These are phyloP conservation scores for Fraxinus floribunda DNA, from an alignment of 305 asterid species.

Conservation along the genomic window DNA sequence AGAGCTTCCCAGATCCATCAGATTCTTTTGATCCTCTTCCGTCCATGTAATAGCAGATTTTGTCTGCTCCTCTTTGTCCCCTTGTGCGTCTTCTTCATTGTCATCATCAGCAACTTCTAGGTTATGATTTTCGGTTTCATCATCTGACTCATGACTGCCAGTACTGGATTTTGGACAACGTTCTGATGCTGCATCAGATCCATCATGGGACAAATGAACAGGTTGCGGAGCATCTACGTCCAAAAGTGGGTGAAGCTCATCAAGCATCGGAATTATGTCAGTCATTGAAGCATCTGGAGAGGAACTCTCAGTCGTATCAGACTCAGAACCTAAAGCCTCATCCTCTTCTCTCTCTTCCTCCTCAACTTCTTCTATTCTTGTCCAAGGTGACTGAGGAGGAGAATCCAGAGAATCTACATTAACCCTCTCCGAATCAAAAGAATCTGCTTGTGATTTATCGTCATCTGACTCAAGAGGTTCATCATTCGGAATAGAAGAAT, in stretches of 20 bases:
- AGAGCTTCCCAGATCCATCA: conserved; percentile 53
- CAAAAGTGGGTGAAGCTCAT: conserved; percentile 89
- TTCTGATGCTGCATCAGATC: conserved; percentile 54
- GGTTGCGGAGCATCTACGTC: conserved; percentile 62
- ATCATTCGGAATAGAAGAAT: conserved; percentile 38
- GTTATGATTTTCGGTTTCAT: conserved; percentile 40
- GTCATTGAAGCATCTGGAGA: conserved; percentile 98
- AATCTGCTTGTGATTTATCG: conserved; percentile 61
- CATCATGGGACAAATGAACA: conserved; percentile 40
- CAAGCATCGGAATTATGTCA: conserved; percentile 89
- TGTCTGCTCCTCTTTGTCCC: conserved; percentile 30
- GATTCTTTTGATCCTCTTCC: conserved; percentile 59
- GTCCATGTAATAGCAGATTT: conserved; percentile 57
- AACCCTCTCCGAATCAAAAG: conserved; percentile 74
- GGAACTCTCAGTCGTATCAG: conserved; percentile 81
- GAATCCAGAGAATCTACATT: conserved; percentile 70
- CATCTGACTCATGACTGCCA: conserved; percentile 50
- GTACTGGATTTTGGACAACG: conserved; percentile 37
- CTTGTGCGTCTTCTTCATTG: conserved; percentile 24
- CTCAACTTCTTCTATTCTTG: conserved; percentile 45
- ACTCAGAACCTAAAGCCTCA: conserved; percentile 49
- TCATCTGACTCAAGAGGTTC: conserved; percentile 50
- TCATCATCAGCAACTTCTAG: conserved; percentile 30
- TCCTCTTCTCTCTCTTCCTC: conserved; percentile 39
- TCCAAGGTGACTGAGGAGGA: conserved; percentile 80